phyloP scores from a whole-genome alignment of 768 basidiomycete genomes.

The Rhodotorula graminis region DNA sequence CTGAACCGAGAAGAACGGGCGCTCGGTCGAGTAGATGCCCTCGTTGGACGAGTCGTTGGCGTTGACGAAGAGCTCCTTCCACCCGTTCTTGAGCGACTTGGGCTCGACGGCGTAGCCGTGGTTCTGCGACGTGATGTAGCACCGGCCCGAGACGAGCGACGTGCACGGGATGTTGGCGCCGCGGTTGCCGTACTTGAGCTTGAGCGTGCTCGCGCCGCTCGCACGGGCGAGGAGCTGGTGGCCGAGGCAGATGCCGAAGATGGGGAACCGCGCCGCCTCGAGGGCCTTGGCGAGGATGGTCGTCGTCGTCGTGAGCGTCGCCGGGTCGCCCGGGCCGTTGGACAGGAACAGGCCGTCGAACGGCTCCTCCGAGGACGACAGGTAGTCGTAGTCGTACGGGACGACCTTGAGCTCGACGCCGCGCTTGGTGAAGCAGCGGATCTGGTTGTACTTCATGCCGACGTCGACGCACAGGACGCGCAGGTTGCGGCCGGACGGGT shows the following conservation, averaged over 20 bases:
- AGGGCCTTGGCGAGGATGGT: slow-evolving; percentile 64
- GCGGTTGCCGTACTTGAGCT: slow-evolving; percentile 99
- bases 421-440: slow-evolving; percentile 85
- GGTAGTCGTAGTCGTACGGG: slow-evolving; percentile 93
- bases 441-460: slow-evolving; percentile 99
- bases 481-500: slow-evolving; percentile 63
- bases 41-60: slow-evolving; percentile 98
- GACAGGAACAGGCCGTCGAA: slow-evolving; percentile 95
- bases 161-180: slow-evolving; percentile 99
- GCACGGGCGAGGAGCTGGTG: slow-evolving; percentile 95
- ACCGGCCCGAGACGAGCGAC: slow-evolving; percentile 83
- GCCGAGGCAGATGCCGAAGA: slow-evolving; percentile 98
- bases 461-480: slow-evolving; percentile 90
- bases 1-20: slow-evolving; percentile 97
- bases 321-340: slow-evolving; percentile 96
- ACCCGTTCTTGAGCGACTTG: slow-evolving; percentile 67
- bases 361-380: slow-evolving; percentile 63
- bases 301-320: slow-evolving; percentile 65
- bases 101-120: slow-evolving; percentile 95
- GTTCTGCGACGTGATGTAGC: slow-evolving; percentile 99
- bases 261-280: slow-evolving; percentile 56
- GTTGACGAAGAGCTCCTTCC: slow-evolving; percentile 92
- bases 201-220: slow-evolving; percentile 85
- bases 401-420: slow-evolving; percentile 96
- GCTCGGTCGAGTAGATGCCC: slow-evolving; percentile 86